Percentiles rank a stretch among this genome's conserved stretches.
Evolutionary conservation across 2,329 filamentous ascomycete genomes (phyloP).

Genomic region (Knoxdaviesia proteae): DNA sequence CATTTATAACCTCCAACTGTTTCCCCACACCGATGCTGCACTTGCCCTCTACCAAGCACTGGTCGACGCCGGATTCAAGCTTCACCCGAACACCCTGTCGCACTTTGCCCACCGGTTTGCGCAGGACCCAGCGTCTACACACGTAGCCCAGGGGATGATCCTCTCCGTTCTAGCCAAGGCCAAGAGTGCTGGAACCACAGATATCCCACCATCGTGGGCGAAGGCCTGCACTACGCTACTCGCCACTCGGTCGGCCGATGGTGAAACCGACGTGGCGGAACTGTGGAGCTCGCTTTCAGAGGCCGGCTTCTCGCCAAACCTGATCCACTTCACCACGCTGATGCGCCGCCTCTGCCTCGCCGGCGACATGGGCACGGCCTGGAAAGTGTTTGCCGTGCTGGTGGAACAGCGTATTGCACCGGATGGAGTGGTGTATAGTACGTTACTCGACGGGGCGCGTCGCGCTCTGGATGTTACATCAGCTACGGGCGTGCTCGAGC

Average conservation of each 20-base stretch:
- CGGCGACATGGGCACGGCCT: slow-evolving; percentile 40
- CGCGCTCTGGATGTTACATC: slow-evolving; percentile 26
- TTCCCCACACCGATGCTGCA: slow-evolving; percentile 11
- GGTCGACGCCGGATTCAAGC: slow-evolving; percentile 7
- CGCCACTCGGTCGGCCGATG: background rate
- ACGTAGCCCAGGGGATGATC: slow-evolving; percentile 15
- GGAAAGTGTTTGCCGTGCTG: slow-evolving; percentile 44
- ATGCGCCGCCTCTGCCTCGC: slow-evolving; percentile 50
- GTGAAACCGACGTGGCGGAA: slow-evolving; percentile 11
- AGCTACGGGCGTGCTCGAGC: slow-evolving; percentile 13
- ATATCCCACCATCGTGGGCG: slow-evolving; percentile 12
- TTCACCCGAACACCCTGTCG: slow-evolving; percentile 22
- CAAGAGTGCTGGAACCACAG: too few species aligned
- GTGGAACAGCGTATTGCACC: slow-evolving; percentile 35
- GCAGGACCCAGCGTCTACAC: slow-evolving; percentile 16
- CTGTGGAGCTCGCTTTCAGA: slow-evolving; percentile 15
- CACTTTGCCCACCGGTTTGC: slow-evolving; percentile 27
- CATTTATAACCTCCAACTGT: slow-evolving; percentile 1
- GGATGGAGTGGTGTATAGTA: slow-evolving; percentile 45
- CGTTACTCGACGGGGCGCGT: slow-evolving; percentile 53
- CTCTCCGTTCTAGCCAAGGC: slow-evolving; percentile 6
- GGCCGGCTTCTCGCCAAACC: slow-evolving; percentile 41
- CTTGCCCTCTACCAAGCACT: slow-evolving; percentile 17
- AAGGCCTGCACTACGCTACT: slow-evolving; percentile 31
- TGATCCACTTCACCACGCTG: slow-evolving; percentile 42